Evolutionary conservation across 371 early-diverging fungal species (phyloP), one percentile per base, ranked within the genome.

Genomic region (Mucor plumbeus): DNA sequence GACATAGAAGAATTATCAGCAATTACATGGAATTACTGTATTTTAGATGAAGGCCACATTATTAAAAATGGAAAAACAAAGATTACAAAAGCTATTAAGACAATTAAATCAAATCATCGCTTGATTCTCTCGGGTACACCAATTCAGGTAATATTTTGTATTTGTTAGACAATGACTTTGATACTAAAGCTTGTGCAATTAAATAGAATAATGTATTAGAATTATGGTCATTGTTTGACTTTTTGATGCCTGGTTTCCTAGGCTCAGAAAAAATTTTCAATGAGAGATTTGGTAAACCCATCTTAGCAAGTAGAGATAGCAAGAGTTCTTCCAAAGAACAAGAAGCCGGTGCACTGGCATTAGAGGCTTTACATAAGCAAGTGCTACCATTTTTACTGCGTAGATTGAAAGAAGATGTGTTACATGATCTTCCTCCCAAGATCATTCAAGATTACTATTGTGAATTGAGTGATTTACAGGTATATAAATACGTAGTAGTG

Each of bases 41-140:
- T 99, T 64, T 81, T 99, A 40, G 99, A 99, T 81, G 99, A 99
- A 85, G 99, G 99, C 0, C 99, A 99, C 77, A 89, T 97, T 40
- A 98, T 99, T 77, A 96, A 96, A 78, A 99, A 99, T 76, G 90
- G 94, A 14, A 90, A 91, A 61, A 96, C 99, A 33, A 94, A 98
- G 68, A 90, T 99, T 31, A 98, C 96, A 39, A 90, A 91, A 72
- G 91, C 96, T 0, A 93, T 92, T 70, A 96, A 97, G 77, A 75
- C 90, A 40, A 67, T 95, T 26, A 79, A 83, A 72, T 95, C 99
- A 15, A 89, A 91, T 62, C 93, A 97, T 72, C 89, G 98, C 0
- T 82, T 99, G 54, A 94, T 99, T 55, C 83, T 99, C 14, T 99
- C 99, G 3, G 99, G 99, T 55, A 99, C 99, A 13, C 99, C 99